These are phyloP conservation scores for Ramaria sp. DNA, from an alignment of 768 basidiomycete genomes.

Conservation along the genomic window DNA sequence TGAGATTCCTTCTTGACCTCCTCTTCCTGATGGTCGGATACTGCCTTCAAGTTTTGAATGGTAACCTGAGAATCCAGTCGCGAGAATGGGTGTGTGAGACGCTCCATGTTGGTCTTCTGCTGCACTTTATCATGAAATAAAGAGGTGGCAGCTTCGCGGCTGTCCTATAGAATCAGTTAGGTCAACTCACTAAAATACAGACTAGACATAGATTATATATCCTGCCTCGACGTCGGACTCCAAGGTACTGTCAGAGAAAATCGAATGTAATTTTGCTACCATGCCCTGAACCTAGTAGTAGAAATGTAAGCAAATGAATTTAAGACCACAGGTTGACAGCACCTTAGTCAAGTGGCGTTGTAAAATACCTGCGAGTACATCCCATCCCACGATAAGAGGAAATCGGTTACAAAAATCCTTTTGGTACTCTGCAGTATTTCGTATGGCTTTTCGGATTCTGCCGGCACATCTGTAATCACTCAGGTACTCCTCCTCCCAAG, in stretches of 20 bases:
- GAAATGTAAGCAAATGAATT: not conserved
- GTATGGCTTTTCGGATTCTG: not conserved
- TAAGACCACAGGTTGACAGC: not conserved
- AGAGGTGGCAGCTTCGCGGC: not conserved
- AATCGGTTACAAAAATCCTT: not conserved
- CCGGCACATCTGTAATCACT: not conserved
- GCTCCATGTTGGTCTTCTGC: not conserved
- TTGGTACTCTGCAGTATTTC: not conserved
- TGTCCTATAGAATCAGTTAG: not conserved
- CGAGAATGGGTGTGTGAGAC: not conserved
- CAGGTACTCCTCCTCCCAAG: not conserved
- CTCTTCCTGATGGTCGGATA: not conserved
- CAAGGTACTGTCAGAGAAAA: not conserved
- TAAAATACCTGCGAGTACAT: not conserved
- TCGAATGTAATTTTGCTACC: not conserved
- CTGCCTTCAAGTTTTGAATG: too few relatives aligned
- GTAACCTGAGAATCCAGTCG: not conserved
- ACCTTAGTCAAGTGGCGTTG: not conserved
- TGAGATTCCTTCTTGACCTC: not conserved
- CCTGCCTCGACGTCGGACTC: not conserved
- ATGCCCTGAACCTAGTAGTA: not conserved
- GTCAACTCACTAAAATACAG: not conserved
- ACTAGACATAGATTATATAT: not conserved
- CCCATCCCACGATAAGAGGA: slow-evolving; percentile 4
- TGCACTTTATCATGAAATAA: not conserved